These are phyloP conservation scores for Rugonectria rugulosa DNA, from an alignment of 2,329 filamentous ascomycete genomes.

Conservation along the genomic window DNA sequence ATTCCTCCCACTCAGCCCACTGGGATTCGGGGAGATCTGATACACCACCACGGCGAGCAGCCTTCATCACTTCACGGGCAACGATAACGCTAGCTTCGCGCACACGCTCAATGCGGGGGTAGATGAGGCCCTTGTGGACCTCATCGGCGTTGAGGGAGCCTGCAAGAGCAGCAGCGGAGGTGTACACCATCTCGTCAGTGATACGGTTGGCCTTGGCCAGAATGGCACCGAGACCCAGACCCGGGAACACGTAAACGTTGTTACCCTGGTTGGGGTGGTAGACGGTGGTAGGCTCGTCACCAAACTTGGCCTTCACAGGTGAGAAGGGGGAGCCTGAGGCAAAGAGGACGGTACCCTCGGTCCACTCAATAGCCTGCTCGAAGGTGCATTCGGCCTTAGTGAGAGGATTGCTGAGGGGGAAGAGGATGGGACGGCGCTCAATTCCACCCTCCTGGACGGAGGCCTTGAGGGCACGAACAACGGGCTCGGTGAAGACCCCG, in stretches of 20 bases:
- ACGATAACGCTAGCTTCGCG: constrained; percentile 88
- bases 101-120: constrained; percentile 90
- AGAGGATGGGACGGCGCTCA: constrained; percentile 87
- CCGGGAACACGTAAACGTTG: constrained; percentile 94
- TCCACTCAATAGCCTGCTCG: constrained; percentile 90
- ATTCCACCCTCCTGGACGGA: constrained; percentile 68
- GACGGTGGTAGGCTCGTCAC: constrained; percentile 63
- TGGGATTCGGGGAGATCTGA: constrained; percentile 71
- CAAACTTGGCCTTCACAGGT: constrained; percentile 69
- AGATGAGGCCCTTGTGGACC: constrained; percentile 82
- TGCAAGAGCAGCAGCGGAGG: constrained; percentile 82
- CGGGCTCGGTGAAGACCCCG: constrained; percentile 89
- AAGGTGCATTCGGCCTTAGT: constrained; percentile 98
- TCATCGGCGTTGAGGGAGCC: constrained; percentile 83
- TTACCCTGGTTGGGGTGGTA: constrained; percentile 86
- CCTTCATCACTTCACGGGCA: constrained; percentile 91
- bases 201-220: constrained; percentile 85
- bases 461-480: constrained; percentile 74
- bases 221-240: constrained; percentile 92
- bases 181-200: constrained; percentile 97
- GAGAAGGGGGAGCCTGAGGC: constrained; percentile 95
- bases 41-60: constrained; percentile 83
- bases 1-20: constrained; percentile 77
- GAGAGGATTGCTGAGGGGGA: constrained; percentile 95
- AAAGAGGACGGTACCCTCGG: constrained; percentile 90